These are phyloP conservation scores for Harringtonia lauricola DNA, from an alignment of 2,329 filamentous ascomycete genomes.

Conservation along the genomic window DNA sequence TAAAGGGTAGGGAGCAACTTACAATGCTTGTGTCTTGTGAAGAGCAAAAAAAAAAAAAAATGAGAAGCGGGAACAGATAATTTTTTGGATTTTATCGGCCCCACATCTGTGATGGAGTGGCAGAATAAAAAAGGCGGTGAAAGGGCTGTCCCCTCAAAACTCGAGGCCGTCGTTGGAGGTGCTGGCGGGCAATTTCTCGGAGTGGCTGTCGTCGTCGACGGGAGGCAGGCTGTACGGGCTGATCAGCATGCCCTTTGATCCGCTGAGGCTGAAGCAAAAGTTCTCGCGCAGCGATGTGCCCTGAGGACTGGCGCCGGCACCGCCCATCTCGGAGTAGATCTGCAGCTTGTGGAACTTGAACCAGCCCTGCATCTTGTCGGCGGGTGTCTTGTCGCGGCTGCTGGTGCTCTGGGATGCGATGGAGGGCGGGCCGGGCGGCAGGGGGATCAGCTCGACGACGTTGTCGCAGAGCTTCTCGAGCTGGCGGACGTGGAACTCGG, in stretches of 20 bases:
- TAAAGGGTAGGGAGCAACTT: too few relatives aligned
- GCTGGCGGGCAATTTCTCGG: constrained; percentile 30
- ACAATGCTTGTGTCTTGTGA: not conserved
- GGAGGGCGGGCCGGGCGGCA: constrained; percentile 36
- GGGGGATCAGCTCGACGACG: constrained; percentile 59
- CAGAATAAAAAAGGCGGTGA: constrained; percentile 9
- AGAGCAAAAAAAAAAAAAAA: constrained; percentile 1
- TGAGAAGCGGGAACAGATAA: constrained; percentile 1
- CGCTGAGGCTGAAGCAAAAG: constrained; percentile 80
- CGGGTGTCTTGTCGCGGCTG: constrained; percentile 30
- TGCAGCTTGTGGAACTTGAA: constrained; percentile 75
- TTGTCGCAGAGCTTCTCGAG: constrained; percentile 78
- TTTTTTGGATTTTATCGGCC: not conserved
- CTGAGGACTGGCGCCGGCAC: constrained; percentile 61
- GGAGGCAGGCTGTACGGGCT: constrained; percentile 85
- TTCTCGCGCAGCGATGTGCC: constrained; percentile 65
- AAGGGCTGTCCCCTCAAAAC: constrained; percentile 42
- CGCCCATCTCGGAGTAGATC: constrained; percentile 78
- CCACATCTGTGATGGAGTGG: not conserved
- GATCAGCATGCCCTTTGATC: constrained; percentile 69
- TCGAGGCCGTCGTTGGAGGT: constrained; percentile 60
- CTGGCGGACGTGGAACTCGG: constrained; percentile 69
- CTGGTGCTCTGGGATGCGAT: constrained; percentile 31
- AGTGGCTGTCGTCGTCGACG: constrained; percentile 56
- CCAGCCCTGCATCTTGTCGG: constrained; percentile 77